A percentile compares a stretch with the other conserved stretches of the same genome.
These are phyloP conservation scores for Claviceps maximensis DNA, from an alignment of 2,329 filamentous ascomycete genomes.

Conservation along the genomic window DNA sequence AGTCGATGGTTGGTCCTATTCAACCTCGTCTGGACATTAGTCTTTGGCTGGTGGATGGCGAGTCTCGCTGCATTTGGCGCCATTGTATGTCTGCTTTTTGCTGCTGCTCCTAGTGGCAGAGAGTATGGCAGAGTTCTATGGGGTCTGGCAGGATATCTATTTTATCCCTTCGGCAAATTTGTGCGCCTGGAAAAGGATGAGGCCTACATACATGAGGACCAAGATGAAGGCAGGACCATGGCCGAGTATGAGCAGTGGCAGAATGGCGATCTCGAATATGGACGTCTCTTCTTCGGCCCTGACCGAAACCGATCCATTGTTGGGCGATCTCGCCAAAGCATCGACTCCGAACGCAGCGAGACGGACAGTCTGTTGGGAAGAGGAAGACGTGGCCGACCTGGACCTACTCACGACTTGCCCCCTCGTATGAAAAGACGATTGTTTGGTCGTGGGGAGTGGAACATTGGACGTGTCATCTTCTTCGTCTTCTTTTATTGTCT, in stretches of 20 bases:
- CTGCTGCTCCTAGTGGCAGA: conserved; percentile 63
- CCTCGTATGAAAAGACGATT: conserved; percentile 59
- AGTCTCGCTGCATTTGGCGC: conserved; percentile 62
- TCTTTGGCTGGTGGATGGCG: conserved; percentile 95
- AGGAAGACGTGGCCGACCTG: conserved; percentile 33
- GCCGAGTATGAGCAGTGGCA: conserved; percentile 99
- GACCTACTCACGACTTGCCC: conserved; percentile 21
- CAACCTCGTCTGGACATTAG: conserved; percentile 79
- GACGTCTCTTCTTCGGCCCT: conserved; percentile 89
- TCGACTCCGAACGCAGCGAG: conserved; percentile 74
- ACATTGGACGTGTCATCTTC: conserved; percentile 84
- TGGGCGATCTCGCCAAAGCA: conserved; percentile 73
- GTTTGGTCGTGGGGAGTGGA: conserved; percentile 95
- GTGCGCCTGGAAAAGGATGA: conserved; percentile 90
- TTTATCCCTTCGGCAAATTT: conserved; percentile 96
- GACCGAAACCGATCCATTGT: conserved; percentile 64
- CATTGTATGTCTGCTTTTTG: conserved; percentile 64
- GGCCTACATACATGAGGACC: conserved; percentile 84
- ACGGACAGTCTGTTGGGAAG: conserved; percentile 76
- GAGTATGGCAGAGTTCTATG: conserved; percentile 79
- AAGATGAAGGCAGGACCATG: conserved; percentile 91
- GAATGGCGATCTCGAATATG: conserved; percentile 90
- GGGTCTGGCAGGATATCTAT: conserved; percentile 72
- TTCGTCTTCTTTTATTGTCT: conserved; percentile 93
- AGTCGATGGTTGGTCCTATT: conserved; percentile 75